Evolutionary conservation across 176 grass and related monocot genomes (phyloP).

Genomic region (Oryza australiensis): DNA sequence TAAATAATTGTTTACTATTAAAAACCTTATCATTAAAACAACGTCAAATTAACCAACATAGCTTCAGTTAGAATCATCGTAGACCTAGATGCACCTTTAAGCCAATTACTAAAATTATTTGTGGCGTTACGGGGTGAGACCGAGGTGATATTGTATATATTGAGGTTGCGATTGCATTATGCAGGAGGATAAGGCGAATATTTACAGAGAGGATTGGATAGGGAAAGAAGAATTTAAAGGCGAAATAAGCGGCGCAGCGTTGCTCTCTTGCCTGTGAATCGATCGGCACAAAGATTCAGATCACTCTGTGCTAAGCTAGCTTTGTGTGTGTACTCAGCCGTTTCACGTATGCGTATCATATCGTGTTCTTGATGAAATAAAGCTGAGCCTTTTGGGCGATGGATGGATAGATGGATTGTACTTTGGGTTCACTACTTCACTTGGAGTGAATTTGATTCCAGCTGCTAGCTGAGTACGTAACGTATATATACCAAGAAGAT

Average conservation of each 20-base stretch:
- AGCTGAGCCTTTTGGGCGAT: neutral
- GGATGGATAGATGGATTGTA: neutral
- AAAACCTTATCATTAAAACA: too few relatives aligned
- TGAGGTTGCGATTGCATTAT: neutral
- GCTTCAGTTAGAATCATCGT: too few relatives aligned
- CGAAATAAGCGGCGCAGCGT: conserved; percentile 11
- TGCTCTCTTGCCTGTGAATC: neutral
- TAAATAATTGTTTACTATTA: too few relatives aligned
- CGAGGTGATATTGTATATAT: neutral
- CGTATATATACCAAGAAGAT: neutral
- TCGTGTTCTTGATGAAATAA: neutral
- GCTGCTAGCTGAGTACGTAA: neutral
- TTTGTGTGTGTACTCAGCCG: neutral
- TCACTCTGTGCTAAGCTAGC: neutral
- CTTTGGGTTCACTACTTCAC: neutral
- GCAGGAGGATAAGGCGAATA: conserved; percentile 14
- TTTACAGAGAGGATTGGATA: conserved; percentile 10
- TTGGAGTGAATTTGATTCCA: neutral
- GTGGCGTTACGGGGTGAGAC: too few relatives aligned
- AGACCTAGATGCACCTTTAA: too few relatives aligned
- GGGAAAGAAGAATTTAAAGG: neutral
- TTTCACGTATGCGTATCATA: neutral
- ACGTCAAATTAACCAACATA: too few relatives aligned
- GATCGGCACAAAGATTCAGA: neutral
- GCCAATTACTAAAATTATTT: too few relatives aligned